phyloP scores from a whole-genome alignment of 106 monocot genomes.

The Vanilla planifolia region DNA sequence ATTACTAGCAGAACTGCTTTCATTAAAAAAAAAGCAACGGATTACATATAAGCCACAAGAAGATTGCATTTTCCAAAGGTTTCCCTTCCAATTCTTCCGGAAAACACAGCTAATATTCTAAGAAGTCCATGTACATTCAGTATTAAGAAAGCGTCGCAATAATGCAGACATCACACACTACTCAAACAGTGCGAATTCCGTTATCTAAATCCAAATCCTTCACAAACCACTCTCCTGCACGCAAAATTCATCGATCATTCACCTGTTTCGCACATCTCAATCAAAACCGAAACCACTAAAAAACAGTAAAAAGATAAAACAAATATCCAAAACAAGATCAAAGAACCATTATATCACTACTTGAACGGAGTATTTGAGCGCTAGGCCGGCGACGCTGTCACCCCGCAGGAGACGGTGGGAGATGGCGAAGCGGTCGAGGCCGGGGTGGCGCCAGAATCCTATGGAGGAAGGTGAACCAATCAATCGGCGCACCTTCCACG shows the following conservation, averaged over 20 bases:
- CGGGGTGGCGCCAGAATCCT: conserved; percentile 64
- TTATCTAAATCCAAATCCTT: neutral
- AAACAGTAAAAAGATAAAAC: neutral
- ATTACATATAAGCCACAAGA: neutral
- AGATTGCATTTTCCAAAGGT: neutral
- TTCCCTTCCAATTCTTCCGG: neutral
- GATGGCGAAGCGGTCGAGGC: conserved; percentile 65
- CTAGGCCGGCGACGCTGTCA: conserved; percentile 67
- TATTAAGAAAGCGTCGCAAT: neutral
- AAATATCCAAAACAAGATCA: neutral
- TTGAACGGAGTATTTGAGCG: conserved; percentile 88
- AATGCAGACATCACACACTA: too few species aligned
- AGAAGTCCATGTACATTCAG: neutral
- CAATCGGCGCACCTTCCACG: conserved; percentile 49
- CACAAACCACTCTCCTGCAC: too few species aligned
- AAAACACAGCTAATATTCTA: neutral
- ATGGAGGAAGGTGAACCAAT: conserved; percentile 57
- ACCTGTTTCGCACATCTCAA: neutral
- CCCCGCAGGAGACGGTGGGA: conserved; percentile 58
- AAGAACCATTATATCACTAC: conserved; percentile 14
- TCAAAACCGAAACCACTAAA: neutral
- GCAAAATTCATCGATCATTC: too few species aligned
- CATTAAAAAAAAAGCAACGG: neutral
- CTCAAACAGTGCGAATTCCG: too few species aligned
- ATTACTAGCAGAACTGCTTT: too few species aligned